Base-by-base conservation (phyloP, 495 filamentous ascomycete species). In the Aspergillus nidulans region DNA sequence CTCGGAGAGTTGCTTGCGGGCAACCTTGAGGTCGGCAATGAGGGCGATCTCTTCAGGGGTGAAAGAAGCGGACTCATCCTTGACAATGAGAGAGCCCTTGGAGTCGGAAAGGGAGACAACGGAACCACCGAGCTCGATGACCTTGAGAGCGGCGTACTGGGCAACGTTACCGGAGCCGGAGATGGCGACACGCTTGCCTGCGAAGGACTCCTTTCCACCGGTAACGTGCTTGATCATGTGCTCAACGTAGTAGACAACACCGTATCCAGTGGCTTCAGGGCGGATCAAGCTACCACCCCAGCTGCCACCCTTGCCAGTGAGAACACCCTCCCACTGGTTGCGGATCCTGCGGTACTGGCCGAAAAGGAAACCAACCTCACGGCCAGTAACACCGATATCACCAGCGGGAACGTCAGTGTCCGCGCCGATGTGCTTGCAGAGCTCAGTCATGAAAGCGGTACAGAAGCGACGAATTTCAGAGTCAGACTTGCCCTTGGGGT, bases 401-500 rank as follows among this genome's bases (percentile, higher is more conserved):
- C 94, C 89, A 59, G 94, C 90, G 51, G 94, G 90, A 28, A 98
- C 90, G 67, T 98, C 92, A 51, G 92, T 97, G 70, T 95, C 86
- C 63, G 92, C 90, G 58, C 94, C 94, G 63, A 98, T 97, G 80
- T 98, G 91, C 75, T 88, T 88, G 79, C 79, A 86, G 36, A 98
- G 84, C 77, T 96, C 88, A 53, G 85, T 84, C 94, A 98, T 97
- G 81, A 97, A 98, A 55, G 91, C 74, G 39, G 87, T 84, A 78
- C 94, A 98, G 85, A 98, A 98, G 60, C 89, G 90, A 59, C 94
- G 90, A 79, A 98, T 97, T 81, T 98, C 94, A 68, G 83, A 87
- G 73, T 98, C 92, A 52, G 85, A 86, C 83, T 97, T 98, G 79
- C 91, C 92, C 83, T 98, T 98, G 70, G 94, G 94, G 79, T 98